phyloP scores from a whole-genome alignment of 2,329 filamentous ascomycete genomes.

The Colletotrichum chlorophyti region DNA sequence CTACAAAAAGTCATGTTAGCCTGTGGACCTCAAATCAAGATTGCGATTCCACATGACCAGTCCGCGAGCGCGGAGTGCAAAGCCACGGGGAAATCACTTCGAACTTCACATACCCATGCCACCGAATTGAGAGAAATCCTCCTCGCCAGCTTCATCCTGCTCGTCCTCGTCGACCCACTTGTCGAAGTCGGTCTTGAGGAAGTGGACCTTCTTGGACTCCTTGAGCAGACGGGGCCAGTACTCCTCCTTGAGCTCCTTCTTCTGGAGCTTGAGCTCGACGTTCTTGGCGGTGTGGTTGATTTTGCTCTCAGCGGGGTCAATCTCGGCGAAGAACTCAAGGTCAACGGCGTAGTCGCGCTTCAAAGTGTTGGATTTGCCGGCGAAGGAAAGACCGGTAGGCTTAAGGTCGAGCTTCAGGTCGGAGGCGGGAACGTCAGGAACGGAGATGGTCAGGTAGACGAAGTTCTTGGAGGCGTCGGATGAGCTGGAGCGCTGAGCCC shows the following conservation, averaged over 20 bases:
- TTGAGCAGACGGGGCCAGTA: slow-evolving; percentile 97
- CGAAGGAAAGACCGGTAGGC: slow-evolving; percentile 79
- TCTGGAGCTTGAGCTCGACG: slow-evolving; percentile 88
- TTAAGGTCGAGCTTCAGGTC: slow-evolving; percentile 85
- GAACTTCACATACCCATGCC: slow-evolving; percentile 63
- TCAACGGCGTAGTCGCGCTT: slow-evolving; percentile 88
- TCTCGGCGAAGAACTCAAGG: slow-evolving; percentile 88
- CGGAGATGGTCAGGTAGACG: slow-evolving; percentile 90
- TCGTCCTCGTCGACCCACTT: slow-evolving; percentile 99
- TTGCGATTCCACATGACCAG: neutral
- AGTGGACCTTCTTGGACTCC: slow-evolving; percentile 88
- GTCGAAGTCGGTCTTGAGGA: slow-evolving; percentile 98
- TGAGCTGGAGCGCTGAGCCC: slow-evolving; percentile 93
- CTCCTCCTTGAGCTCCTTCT: slow-evolving; percentile 94
- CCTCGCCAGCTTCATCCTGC: slow-evolving; percentile 87
- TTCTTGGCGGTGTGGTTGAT: slow-evolving; percentile 88
- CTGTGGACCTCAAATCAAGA: neutral
- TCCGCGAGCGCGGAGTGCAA: neutral
- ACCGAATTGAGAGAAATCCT: slow-evolving; percentile 75
- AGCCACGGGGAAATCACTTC: neutral
- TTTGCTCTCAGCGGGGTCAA: slow-evolving; percentile 85
- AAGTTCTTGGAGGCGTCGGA: slow-evolving; percentile 87
- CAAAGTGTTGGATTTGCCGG: slow-evolving; percentile 81
- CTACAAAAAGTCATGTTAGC: slow-evolving; percentile 38
- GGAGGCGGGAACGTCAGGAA: slow-evolving; percentile 79